A percentile compares a stretch with the other conserved stretches of the same genome.
Evolutionary conservation across 1,284 basidiomycete genomes (phyloP).

Genomic region (Marasmius oreades): DNA sequence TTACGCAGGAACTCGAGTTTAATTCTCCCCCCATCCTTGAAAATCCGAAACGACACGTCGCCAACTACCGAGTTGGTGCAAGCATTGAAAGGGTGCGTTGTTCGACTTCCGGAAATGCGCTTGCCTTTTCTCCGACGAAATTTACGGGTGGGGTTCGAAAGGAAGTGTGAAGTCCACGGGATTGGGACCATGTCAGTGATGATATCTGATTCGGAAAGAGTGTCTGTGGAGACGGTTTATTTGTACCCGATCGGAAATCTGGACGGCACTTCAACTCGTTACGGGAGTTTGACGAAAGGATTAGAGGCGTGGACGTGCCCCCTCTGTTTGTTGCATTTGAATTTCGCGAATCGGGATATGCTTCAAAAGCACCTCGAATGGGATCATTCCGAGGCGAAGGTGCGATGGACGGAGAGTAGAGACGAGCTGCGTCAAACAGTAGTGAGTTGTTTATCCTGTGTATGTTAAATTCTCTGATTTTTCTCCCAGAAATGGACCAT

Average conservation of each 20-base stretch:
- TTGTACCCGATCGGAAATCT: background rate
- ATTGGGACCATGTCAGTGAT: background rate
- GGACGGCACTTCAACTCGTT: background rate
- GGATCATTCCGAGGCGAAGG: conserved; percentile 48
- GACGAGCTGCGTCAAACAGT: background rate
- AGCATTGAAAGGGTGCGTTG: background rate
- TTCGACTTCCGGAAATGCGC: background rate
- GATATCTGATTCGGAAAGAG: background rate
- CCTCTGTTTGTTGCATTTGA: conserved; percentile 51
- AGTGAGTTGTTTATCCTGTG: background rate
- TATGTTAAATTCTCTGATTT: conserved; percentile 8
- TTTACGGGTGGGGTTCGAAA: conserved; percentile 9
- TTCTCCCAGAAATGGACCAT: background rate
- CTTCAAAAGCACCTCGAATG: conserved; percentile 50
- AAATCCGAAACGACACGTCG: background rate
- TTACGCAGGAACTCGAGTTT: background rate
- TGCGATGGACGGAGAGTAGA: conserved; percentile 37
- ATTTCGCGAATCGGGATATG: conserved; percentile 45
- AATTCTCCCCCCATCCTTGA: background rate
- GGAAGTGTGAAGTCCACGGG: background rate
- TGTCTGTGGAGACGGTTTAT: background rate
- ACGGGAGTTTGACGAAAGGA: conserved; percentile 1
- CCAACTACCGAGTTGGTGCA: background rate
- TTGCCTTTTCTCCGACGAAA: conserved; percentile 12
- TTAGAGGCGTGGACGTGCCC: conserved; percentile 50